Conservation (phyloP, 2,329 filamentous ascomycete genomes). For the Aspergillus candidus region DNA sequence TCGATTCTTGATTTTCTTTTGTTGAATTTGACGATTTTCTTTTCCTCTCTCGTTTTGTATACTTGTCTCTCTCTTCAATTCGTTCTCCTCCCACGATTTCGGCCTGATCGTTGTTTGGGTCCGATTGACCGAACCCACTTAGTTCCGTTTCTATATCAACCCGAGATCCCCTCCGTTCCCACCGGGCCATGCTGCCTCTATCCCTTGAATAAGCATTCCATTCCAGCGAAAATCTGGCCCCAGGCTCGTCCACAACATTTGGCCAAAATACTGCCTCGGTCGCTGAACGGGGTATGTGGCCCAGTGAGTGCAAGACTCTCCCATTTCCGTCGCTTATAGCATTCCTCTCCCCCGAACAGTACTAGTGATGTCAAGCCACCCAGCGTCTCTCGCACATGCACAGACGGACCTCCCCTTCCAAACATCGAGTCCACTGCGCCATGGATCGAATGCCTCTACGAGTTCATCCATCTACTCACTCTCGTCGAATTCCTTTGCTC, state of each 20-base stretch:
- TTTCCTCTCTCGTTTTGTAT: not conserved
- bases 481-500: slow-evolving; percentile 44
- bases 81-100: not conserved
- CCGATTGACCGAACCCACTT: no score
- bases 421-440: slow-evolving; percentile 44
- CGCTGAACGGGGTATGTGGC: slow-evolving; percentile 36
- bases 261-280: slow-evolving; percentile 20
- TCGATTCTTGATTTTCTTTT: not conserved
- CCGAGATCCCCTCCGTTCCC: slow-evolving; percentile 16
- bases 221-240: slow-evolving; percentile 5
- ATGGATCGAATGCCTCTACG: slow-evolving; percentile 51
- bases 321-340: slow-evolving; percentile 22
- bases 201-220: slow-evolving; percentile 23
- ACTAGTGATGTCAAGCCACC: slow-evolving; percentile 36
- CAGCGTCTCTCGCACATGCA: slow-evolving; percentile 31
- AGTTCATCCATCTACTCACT: slow-evolving; percentile 49
- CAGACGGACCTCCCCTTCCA: slow-evolving; percentile 38
- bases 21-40: not conserved
- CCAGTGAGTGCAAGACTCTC: slow-evolving; percentile 25
- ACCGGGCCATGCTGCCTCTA: slow-evolving; percentile 14
- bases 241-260: slow-evolving; percentile 4
- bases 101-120: no score
- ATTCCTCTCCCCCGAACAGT: slow-evolving; percentile 23
- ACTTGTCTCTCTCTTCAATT: not conserved
- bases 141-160: slow-evolving; percentile 22